Base-by-base conservation (phyloP, 2,329 filamentous ascomycete species). In the Aspergillus brasiliensis region DNA sequence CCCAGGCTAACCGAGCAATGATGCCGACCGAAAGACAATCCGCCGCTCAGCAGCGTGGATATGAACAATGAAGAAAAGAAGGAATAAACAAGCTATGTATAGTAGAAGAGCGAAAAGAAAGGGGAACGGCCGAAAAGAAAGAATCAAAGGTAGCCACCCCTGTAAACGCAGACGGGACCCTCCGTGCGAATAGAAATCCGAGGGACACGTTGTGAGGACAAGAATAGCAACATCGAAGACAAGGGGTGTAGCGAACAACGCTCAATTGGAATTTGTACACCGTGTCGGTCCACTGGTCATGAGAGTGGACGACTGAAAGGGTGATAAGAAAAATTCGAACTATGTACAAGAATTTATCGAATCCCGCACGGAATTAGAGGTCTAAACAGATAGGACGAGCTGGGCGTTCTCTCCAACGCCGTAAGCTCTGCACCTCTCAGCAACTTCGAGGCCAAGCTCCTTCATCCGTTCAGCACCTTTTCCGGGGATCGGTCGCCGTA, bases 391-490 rank as follows among this genome's bases (percentile, higher is more conserved):
- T 70, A 93, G 82, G 72, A 93, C 89, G 75, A 91, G 91, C 70
- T 83, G 81, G 56, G 79, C 74, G 61, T 81, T 78, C 69, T 79
- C 75, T 49, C 75, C 77, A 65, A 80, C 73, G 57, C 78, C 78
- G 71, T 91, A 90, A 74, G 88, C 87, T 69, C 84, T 86, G 70
- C 88, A 90, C 78, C 91, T 92, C 72, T 91, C 91, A 60, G 91
- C 92, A 83, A 95, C 91, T 73, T 94, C 86, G 58, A 98, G 83
- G 56, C 94, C 95, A 60, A 99, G 85, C 77, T 96, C 91, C 70
- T 89, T 85, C 95, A 99, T 99, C 65, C 93, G 87, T 80, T 97
- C 91, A 37, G 91, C 92, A 58, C 95, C 95, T 73, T 91, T 90
- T 57, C 95, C 95, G 40, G 91, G 91, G 69, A 88, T 84, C 56